Conservation (phyloP, 495 filamentous ascomycete genomes). For the Aspergillus nidulans region DNA sequence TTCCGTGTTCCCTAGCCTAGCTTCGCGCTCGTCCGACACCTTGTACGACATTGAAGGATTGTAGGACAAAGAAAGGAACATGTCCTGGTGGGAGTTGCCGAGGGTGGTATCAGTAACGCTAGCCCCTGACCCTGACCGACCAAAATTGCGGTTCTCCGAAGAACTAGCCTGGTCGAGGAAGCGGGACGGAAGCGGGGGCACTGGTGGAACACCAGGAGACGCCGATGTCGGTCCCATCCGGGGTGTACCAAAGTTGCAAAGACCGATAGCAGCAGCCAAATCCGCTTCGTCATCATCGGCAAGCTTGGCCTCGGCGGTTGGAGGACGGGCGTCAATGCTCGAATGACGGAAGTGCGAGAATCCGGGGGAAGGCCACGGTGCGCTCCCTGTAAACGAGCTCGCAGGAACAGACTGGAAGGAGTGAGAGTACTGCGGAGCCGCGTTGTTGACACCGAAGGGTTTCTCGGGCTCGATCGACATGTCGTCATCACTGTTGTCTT, state of each 20-base stretch:
- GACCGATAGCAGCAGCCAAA: conserved; percentile 83
- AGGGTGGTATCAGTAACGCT: conserved; percentile 45
- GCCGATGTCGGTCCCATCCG: conserved; percentile 65
- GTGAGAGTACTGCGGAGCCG: conserved; percentile 63
- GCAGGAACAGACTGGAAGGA: conserved; percentile 79
- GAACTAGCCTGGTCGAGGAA: conserved; percentile 37
- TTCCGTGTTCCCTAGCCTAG: conserved; percentile 32
- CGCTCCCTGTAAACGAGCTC: conserved; percentile 45
- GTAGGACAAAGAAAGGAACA: conserved; percentile 38
- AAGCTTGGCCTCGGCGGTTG: conserved; percentile 55
- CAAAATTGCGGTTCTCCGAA: conserved; percentile 23
- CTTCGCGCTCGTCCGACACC: conserved; percentile 45
- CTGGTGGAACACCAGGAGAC: conserved; percentile 74
- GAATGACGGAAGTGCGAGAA: conserved; percentile 46
- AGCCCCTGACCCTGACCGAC: conserved; percentile 18
- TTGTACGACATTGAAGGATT: conserved; percentile 48
- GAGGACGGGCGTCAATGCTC: conserved; percentile 61
- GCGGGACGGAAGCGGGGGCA: conserved; percentile 71
- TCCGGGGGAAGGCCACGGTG: conserved; percentile 42
- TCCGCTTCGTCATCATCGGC: conserved; percentile 57
- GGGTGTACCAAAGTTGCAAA: conserved; percentile 87
- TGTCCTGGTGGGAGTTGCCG: conserved; percentile 30
- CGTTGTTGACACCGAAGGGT: conserved; percentile 54
- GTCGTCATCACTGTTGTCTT: conserved; percentile 41
- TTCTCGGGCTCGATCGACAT: conserved; percentile 40